Evolutionary conservation across 2,329 filamentous ascomycete genomes (phyloP).

Genomic region (Penicillium sp.): DNA sequence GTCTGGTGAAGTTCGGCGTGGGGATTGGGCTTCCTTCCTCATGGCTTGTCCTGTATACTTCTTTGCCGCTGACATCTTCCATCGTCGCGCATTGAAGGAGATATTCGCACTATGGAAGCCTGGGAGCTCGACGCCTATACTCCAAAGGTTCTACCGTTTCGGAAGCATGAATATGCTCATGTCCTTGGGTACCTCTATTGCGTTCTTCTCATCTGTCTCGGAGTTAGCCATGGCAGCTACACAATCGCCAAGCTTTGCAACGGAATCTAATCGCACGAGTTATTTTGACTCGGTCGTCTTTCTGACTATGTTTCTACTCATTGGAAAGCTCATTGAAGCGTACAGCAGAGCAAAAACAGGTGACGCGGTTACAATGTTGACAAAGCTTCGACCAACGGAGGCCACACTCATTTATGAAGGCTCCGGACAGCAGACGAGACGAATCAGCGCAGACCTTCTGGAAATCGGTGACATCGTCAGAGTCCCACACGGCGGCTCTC

Average conservation of each 20-base stretch:
- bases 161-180: slow-evolving; percentile 95
- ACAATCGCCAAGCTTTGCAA: slow-evolving; percentile 14
- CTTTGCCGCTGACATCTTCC: slow-evolving; percentile 79
- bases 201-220: slow-evolving; percentile 76
- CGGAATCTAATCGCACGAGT: slow-evolving; percentile 49
- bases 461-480: neutral
- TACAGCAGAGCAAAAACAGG: slow-evolving; percentile 89
- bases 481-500: neutral
- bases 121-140: slow-evolving; percentile 67
- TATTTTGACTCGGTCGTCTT: slow-evolving; percentile 95
- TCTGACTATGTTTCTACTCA: slow-evolving; percentile 78
- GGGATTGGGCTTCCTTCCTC: slow-evolving; percentile 74
- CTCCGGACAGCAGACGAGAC: neutral
- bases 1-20: slow-evolving; percentile 65
- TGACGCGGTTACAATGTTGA: slow-evolving; percentile 75
- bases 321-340: slow-evolving; percentile 60
- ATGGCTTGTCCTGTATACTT: slow-evolving; percentile 83
- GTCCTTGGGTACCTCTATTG: slow-evolving; percentile 80
- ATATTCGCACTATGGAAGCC: slow-evolving; percentile 71
- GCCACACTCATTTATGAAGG: slow-evolving; percentile 60
- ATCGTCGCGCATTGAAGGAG: slow-evolving; percentile 73
- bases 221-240: slow-evolving; percentile 63
- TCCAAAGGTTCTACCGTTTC: slow-evolving; percentile 78
- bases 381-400: slow-evolving; percentile 72
- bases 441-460: neutral